Percentiles rank a stretch among this genome's conserved stretches.
Evolutionary conservation across 495 filamentous ascomycete genomes (phyloP).

Genomic region (Podospora tetraspora): DNA sequence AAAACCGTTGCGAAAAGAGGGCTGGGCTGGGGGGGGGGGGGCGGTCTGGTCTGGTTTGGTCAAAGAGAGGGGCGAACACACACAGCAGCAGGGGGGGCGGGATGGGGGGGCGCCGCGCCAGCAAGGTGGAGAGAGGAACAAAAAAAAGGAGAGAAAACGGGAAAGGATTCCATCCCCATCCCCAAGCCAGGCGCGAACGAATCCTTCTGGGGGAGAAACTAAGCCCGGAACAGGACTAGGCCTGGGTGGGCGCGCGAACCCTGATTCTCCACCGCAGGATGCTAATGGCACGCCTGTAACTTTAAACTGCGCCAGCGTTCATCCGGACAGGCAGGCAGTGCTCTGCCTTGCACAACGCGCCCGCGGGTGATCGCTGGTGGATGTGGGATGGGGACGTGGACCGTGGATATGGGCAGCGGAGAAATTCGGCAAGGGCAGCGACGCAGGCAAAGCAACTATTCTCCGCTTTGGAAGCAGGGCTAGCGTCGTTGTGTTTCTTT

Average conservation of each 20-base stretch:
- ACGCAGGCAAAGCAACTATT: not conserved
- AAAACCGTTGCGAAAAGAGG: not conserved
- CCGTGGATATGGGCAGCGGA: not conserved
- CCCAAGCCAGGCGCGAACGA: not conserved
- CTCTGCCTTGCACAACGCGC: not conserved
- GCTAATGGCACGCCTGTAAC: not conserved
- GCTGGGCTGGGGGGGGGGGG: not conserved
- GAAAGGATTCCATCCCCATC: not conserved
- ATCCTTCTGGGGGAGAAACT: not conserved
- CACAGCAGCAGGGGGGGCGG: too few relatives aligned
- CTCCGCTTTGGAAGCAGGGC: not conserved
- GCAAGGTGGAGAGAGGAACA: not conserved
- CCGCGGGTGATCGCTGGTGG: not conserved
- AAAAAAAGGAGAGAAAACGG: not conserved
- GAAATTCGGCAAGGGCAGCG: not conserved
- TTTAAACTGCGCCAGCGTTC: too few relatives aligned
- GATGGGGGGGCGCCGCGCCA: too few relatives aligned
- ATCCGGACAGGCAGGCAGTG: not conserved
- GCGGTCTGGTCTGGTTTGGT: not conserved
- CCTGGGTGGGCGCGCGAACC: not conserved
- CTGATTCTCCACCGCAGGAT: not conserved
- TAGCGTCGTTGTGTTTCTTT: not conserved
- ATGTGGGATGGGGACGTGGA: not conserved
- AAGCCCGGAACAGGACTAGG: not conserved
- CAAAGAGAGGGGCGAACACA: not conserved